Base-by-base conservation (phyloP, 176 grass and related monocot species). In the Cenchrus fungigraminus region DNA sequence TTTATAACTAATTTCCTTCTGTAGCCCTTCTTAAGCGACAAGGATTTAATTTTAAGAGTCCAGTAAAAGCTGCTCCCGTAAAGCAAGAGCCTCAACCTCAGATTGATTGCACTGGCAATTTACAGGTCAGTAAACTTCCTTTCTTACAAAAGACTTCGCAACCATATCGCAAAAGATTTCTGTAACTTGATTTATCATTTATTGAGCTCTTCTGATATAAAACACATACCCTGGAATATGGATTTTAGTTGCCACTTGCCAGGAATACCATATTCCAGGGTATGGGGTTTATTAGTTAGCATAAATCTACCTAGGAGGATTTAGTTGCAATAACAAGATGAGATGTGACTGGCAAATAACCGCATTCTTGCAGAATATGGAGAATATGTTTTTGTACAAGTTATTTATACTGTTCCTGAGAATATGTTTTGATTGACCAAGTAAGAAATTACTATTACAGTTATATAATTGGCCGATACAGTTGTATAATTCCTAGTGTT, bases 31-130 rank as follows among this genome's bases (percentile, higher is more conserved):
- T 99, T 90, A 99, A 92, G 82, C 82, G 97, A 34, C 93, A 96
- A 83, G 97, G 97, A 77, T 90, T 99, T 83, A 96, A 96, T 92
- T 90, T 91, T 53, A 99, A 99, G 79, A 84, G 86, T 25, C 58
- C 87, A 80, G 81, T 89, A 77, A 99, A 98, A 89, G 88, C 90
- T 91, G 89, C 93, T 77, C 97, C 97, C 73, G 78, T 90, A 69
- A 94, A 94, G 82, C 93, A 99, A 80, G 97, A 99, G 83, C 93
- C 91, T 86, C 97, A 84, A 74, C 91, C 97, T 91, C 94, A 86
- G 85, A 96, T 99, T 63, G 97, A 99, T 92, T 99, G 97, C 87
- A 96, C 93, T 70, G 97, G 97, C 58, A 93, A 94, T 77, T 92
- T 99, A 70, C 91, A 99, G 91, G 97, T 92, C 60, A 64, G 59